phyloP scores from a whole-genome alignment of 139 green algal species.

The Bryopsis sp. region DNA sequence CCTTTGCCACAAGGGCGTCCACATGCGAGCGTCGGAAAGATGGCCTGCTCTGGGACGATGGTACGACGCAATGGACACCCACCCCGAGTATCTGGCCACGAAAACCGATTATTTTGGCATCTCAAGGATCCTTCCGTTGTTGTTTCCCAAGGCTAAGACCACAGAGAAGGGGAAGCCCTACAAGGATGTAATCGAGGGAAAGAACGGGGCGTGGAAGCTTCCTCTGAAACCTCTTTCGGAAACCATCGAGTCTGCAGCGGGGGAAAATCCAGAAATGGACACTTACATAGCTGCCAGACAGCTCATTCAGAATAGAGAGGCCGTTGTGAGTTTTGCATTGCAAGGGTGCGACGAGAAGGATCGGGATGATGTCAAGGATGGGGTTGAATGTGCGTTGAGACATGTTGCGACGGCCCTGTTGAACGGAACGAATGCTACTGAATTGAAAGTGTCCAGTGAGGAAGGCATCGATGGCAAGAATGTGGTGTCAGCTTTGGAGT shows the following conservation, averaged over 20 bases:
- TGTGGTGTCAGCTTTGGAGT: conserved; percentile 38
- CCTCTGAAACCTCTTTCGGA: conserved; percentile 56
- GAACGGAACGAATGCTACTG: not conserved
- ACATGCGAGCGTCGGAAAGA: conserved; percentile 42
- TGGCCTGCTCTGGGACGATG: conserved; percentile 36
- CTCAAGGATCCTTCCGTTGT: not conserved
- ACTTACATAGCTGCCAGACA: conserved; percentile 46
- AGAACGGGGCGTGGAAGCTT: conserved; percentile 58
- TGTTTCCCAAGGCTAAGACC: not conserved
- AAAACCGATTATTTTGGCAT: conserved; percentile 86
- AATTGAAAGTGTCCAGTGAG: not conserved
- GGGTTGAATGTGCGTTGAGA: conserved; percentile 50
- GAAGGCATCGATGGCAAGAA: conserved; percentile 21
- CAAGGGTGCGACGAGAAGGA: conserved; percentile 45
- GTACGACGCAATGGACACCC: conserved; percentile 87
- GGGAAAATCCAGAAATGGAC: conserved; percentile 54
- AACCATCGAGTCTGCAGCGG: conserved; percentile 53
- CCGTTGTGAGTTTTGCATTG: conserved; percentile 69
- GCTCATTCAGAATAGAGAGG: conserved; percentile 57
- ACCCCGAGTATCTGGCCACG: conserved; percentile 65
- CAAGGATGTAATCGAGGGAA: conserved; percentile 53
- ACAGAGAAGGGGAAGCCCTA: conserved; percentile 17
- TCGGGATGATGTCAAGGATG: conserved; percentile 54
- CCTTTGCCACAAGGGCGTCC: conserved; percentile 89
- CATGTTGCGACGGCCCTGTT: conserved; percentile 37